These are phyloP conservation scores for Cercospora sp. DNA, from an alignment of 2,329 filamentous ascomycete species.

Conservation along the genomic window DNA sequence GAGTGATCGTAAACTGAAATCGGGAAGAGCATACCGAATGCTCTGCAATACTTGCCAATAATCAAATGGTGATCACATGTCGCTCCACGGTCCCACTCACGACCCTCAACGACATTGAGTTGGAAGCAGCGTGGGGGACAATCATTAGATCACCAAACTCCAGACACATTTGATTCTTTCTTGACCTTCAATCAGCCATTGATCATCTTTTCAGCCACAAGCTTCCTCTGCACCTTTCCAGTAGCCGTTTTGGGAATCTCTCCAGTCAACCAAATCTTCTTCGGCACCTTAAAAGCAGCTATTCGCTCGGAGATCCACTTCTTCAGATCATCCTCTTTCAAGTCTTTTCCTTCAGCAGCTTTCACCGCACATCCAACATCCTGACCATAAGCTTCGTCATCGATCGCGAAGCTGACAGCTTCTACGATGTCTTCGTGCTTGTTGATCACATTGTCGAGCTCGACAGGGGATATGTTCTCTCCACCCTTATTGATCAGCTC, in stretches of 20 bases:
- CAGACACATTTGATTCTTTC: too few relatives aligned
- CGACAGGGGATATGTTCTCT: slow-evolving; percentile 85
- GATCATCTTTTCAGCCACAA: slow-evolving; percentile 76
- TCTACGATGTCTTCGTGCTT: slow-evolving; percentile 70
- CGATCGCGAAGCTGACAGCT: slow-evolving; percentile 79
- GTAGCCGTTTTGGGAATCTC: slow-evolving; percentile 59
- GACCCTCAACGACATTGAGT: too few relatives aligned
- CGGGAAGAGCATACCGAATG: too few relatives aligned
- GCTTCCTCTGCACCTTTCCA: slow-evolving; percentile 80
- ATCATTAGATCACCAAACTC: too few relatives aligned
- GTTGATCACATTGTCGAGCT: slow-evolving; percentile 77
- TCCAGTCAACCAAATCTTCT: slow-evolving; percentile 48
- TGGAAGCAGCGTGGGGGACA: too few relatives aligned
- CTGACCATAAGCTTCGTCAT: slow-evolving; percentile 79
- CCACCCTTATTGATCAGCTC: slow-evolving; percentile 89
- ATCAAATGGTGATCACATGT: too few relatives aligned
- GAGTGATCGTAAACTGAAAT: background rate
- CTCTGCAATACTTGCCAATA: too few relatives aligned
- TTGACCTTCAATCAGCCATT: too few relatives aligned
- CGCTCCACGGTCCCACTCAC: too few relatives aligned
- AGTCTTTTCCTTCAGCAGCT: slow-evolving; percentile 62
- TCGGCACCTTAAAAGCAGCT: slow-evolving; percentile 81
- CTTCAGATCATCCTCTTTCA: slow-evolving; percentile 61
- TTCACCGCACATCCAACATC: slow-evolving; percentile 76
- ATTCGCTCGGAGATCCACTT: slow-evolving; percentile 67